Base-by-base conservation (phyloP, 352 stramenopile genomes). In the Peronospora destructor region DNA sequence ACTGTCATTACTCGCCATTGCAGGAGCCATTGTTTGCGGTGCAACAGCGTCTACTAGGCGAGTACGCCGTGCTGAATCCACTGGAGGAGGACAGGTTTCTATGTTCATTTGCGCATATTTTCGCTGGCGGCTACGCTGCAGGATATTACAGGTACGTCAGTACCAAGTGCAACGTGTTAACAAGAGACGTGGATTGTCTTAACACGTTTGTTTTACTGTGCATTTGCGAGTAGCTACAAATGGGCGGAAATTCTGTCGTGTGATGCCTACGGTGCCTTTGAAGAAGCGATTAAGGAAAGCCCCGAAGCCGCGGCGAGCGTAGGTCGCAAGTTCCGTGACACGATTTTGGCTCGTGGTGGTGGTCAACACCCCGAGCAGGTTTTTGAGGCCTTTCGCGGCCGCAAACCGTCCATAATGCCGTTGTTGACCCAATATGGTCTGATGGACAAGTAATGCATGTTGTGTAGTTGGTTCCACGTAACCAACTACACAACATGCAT, bases 81-180 rank as follows among this genome's bases (percentile, higher is more conserved):
- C 73, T 99, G 3, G 58, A 75, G 33, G 91, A 98, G 52, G 95
- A 99, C 71, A 75, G 94, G 29, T 99, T 98, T 68, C 73, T 99
- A n/a, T 98, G 95, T 64, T 91, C 88, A 29, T 99, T 99, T 67
- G 80, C 69, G 25, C 96, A 99, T 68, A 99, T 99, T 55, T 99
- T 99, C 65, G 96, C 91, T 0, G 95, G 95, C 2, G 95, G 95
- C 29, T 99, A 99, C 64, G 83, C 91, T n/a, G 94, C 95, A 6
- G 95, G 95, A 19, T 99, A 98, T 68, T 98, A 98, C 72, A 91
- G 66, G 54, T 97, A 94, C 62, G 41, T 54, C 9, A 7, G 17
- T 25, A 10, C 6, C 17, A 50, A 39, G 11, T 60, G 37, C 36
- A 47, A 42, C 33, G 11, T 47, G 32, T 55, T 45, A 37, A 43